Conservation (phyloP, 2,329 filamentous ascomycete species). For the Hirsutella minnesotensis region DNA sequence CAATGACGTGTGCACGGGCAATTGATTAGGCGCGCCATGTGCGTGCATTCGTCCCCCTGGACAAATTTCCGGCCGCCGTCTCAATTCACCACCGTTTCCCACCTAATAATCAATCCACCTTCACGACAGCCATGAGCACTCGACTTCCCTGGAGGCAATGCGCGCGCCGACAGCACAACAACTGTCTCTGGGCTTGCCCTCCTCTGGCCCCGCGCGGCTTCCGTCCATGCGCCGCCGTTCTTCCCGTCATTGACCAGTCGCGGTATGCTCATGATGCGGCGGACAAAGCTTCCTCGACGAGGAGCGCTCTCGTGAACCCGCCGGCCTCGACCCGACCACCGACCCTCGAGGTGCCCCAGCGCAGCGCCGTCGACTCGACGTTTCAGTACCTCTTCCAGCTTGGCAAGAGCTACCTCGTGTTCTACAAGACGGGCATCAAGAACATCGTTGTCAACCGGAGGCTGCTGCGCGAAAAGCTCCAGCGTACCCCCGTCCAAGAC, state of each 20-base stretch:
- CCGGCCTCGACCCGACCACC: constrained; percentile 63
- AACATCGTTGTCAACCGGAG: constrained; percentile 59
- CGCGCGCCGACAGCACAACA: constrained; percentile 6
- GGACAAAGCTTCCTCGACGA: constrained; percentile 6
- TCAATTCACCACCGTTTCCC: too few relatives aligned
- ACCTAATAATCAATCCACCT: too few relatives aligned
- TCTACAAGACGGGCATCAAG: constrained; percentile 80
- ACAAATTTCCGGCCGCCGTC: too few relatives aligned
- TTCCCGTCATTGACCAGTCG: background rate
- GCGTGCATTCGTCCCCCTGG: background rate
- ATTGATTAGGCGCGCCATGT: background rate
- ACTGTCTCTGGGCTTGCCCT: background rate
- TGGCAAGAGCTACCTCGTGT: constrained; percentile 66
- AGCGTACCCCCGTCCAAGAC: constrained; percentile 40
- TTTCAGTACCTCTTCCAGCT: constrained; percentile 41
- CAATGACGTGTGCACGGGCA: too few relatives aligned
- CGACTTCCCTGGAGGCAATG: constrained; percentile 18
- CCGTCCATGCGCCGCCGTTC: background rate
- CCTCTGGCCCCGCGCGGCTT: background rate
- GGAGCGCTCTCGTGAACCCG: constrained; percentile 48
- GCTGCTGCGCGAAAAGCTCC: constrained; percentile 32
- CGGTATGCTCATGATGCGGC: background rate
- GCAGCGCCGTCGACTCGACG: constrained; percentile 23
- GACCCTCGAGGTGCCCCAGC: constrained; percentile 49
- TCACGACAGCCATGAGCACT: constrained; percentile 16